A percentile compares a stretch with the other conserved stretches of the same genome.
phyloP scores from a whole-genome alignment of 345 rosid species.

The Sonneratia caseolaris region DNA sequence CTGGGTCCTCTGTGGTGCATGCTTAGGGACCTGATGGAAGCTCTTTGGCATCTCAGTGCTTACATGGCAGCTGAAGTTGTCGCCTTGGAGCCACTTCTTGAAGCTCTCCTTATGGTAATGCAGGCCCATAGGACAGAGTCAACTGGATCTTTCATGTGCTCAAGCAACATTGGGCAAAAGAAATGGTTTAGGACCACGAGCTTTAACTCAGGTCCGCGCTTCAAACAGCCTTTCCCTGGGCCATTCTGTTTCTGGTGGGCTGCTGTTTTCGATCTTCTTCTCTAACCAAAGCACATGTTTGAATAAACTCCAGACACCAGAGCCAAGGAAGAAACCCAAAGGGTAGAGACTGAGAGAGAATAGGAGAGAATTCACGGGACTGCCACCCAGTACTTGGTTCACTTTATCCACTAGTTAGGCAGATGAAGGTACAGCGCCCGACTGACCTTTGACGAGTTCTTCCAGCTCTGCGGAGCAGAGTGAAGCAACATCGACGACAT shows the following conservation, averaged over 20 bases:
- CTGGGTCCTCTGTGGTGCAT: constrained; percentile 37
- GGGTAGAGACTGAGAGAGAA: not conserved
- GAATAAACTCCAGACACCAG: not conserved
- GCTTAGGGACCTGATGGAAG: constrained; percentile 52
- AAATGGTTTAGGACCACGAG: constrained; percentile 47
- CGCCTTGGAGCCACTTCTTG: constrained; percentile 61
- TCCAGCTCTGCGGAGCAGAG: too few species aligned
- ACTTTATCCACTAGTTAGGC: too few species aligned
- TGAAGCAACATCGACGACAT: too few species aligned
- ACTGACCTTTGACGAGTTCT: too few species aligned
- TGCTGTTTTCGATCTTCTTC: constrained; percentile 12
- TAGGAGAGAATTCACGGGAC: too few species aligned
- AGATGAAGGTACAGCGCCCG: too few species aligned
- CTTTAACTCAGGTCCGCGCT: constrained; percentile 7
- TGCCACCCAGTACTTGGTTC: too few species aligned
- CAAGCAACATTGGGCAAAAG: constrained; percentile 63
- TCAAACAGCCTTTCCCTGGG: not conserved
- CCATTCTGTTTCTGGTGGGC: not conserved
- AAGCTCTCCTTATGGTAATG: constrained; percentile 72
- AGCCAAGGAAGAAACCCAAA: not conserved
- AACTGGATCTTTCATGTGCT: constrained; percentile 75
- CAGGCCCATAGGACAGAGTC: constrained; percentile 62
- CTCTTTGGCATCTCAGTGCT: constrained; percentile 28
- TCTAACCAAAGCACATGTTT: constrained; percentile 37
- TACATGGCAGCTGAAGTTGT: constrained; percentile 63